Base-by-base conservation (phyloP, 108 stramenopile species). In the Skeletonema marinoi region DNA sequence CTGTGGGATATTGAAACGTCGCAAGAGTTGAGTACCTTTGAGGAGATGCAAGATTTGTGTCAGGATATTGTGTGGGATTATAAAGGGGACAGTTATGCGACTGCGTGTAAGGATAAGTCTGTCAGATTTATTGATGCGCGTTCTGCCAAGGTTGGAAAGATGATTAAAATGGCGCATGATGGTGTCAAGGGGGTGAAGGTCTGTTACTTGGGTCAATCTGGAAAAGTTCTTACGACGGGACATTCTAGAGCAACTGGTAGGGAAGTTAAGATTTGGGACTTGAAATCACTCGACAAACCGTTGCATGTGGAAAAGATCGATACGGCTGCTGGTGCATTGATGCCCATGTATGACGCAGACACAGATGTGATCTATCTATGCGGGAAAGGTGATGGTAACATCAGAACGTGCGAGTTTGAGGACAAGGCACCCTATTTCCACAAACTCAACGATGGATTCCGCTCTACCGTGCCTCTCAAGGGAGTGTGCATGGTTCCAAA, bases 321-420 rank as follows among this genome's bases (percentile, higher is more conserved):
- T 81, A 96, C 93, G 68, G 97, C 98, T 8, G 92, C 98, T 1
- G 99, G 99, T 54, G 98, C 97, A 8, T 80, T 99, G 73, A 89
- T 98, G 74, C 99, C 99, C 8, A 93, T 99, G 81, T 99, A 87
- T 69, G 99, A 99, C 75, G 63, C 69, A 13, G 98, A 97, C 77
- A 97, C 95, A 16, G 78, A 76, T 70, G 88, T 99, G 7, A 86
- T 99, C 29, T 99, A 98, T 89, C 88, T 99, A 41, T 95, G 93
- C 66, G 99, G 98, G 60, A 99, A 99, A 90, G 99, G 99, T 29
- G 98, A 99, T 84, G 99, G 98, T 50, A 96, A 97, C 80, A 96
- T 99, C 71, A 93, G 99, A 60, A 87, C 92, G 66, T 99, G 95
- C 73, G 97, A 99, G 78, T 96, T 94, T 77, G 95, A 96, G 84